Evolutionary conservation across 1,284 basidiomycete species (phyloP).

Genomic region (Mycena sp.): DNA sequence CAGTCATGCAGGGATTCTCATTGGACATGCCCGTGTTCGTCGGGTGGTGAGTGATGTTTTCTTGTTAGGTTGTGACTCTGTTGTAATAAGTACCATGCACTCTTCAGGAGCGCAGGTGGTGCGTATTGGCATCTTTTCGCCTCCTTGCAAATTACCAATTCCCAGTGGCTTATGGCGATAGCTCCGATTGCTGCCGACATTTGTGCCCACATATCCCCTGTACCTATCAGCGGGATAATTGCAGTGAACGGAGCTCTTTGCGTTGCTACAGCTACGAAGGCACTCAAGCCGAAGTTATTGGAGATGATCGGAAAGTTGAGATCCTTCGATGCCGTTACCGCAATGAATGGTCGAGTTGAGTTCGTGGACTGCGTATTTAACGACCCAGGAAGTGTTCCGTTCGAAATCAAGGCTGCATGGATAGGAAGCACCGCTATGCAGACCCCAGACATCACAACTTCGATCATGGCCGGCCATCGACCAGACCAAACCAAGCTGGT

Average conservation of each 20-base stretch:
- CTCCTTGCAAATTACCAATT: not conserved
- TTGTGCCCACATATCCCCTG: conserved; percentile 45
- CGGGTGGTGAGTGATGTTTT: conserved; percentile 24
- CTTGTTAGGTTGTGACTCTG: too few relatives aligned
- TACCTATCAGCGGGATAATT: conserved; percentile 47
- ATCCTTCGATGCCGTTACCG: conserved; percentile 26
- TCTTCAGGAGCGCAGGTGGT: conserved; percentile 23
- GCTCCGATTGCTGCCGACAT: conserved; percentile 43
- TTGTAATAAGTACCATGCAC: not conserved
- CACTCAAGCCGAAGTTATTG: conserved; percentile 25
- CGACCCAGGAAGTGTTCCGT: conserved; percentile 21
- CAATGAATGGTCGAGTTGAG: conserved; percentile 14
- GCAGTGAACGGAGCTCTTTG: conserved; percentile 45
- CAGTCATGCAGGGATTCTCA: conserved; percentile 20
- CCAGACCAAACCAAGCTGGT: conserved; percentile 21
- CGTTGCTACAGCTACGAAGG: conserved; percentile 38
- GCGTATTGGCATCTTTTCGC: not conserved
- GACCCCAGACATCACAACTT: conserved; percentile 12
- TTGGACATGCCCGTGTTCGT: conserved; percentile 32
- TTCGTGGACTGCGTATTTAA: conserved; percentile 26
- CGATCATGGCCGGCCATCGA: conserved; percentile 13
- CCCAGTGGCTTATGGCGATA: not conserved
- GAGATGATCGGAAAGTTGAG: conserved; percentile 33
- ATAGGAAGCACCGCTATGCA: conserved; percentile 23
- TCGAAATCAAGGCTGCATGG: conserved; percentile 23